Evolutionary conservation across 768 basidiomycete species (phyloP).

Genomic region (Crepidotus variabilis): DNA sequence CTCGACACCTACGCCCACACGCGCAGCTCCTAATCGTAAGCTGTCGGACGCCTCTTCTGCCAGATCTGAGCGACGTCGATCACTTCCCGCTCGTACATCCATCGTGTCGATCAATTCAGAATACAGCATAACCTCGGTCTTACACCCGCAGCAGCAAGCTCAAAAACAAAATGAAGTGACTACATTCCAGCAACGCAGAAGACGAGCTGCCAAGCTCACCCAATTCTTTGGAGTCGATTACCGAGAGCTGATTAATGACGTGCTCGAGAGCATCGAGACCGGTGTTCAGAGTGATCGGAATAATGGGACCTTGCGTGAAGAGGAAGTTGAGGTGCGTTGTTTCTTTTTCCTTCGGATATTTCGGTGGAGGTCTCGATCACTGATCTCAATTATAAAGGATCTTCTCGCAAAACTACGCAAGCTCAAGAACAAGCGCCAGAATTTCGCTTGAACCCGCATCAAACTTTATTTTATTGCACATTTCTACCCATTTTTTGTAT

Average conservation of each 20-base stretch:
- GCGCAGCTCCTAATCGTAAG: slow-evolving; percentile 19
- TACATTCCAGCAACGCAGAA: slow-evolving; percentile 68
- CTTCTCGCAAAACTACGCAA: slow-evolving; percentile 51
- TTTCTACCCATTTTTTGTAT: neutral
- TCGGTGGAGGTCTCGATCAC: slow-evolving; percentile 5
- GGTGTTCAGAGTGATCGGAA: slow-evolving; percentile 67
- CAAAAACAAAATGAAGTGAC: slow-evolving; percentile 41
- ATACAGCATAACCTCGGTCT: slow-evolving; percentile 24
- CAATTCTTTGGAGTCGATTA: slow-evolving; percentile 89
- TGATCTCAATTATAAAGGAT: slow-evolving; percentile 33
- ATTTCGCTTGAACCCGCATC: slow-evolving; percentile 14
- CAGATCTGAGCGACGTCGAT: slow-evolving; percentile 63
- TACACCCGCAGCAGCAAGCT: neutral
- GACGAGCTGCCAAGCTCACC: slow-evolving; percentile 78
- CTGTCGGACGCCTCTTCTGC: slow-evolving; percentile 36
- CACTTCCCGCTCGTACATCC: slow-evolving; percentile 64
- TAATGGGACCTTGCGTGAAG: slow-evolving; percentile 58
- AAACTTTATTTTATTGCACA: slow-evolving; percentile 3
- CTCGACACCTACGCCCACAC: slow-evolving; percentile 8
- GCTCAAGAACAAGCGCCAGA: slow-evolving; percentile 48
- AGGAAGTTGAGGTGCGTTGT: slow-evolving; percentile 68
- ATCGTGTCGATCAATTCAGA: slow-evolving; percentile 54
- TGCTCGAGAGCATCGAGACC: slow-evolving; percentile 77
- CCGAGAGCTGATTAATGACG: slow-evolving; percentile 69
- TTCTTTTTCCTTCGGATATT: slow-evolving; percentile 5